These are phyloP conservation scores for Berberis vulgaris DNA, from an alignment of 164 flowering plant species.

Conservation along the genomic window DNA sequence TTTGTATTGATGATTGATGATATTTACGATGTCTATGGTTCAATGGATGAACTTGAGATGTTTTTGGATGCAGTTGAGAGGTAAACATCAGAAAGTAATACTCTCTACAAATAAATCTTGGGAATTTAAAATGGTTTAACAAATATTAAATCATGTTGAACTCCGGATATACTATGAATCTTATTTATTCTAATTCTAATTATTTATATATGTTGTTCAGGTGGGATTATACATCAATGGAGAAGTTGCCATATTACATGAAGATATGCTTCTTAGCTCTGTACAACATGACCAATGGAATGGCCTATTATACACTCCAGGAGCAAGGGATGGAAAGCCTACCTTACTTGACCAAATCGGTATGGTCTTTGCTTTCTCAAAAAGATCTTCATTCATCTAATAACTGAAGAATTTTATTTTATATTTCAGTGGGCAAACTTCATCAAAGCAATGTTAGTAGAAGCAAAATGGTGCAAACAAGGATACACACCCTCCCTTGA, in stretches of 20 bases:
- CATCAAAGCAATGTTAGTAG: conserved; percentile 34
- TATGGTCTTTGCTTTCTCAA: not conserved
- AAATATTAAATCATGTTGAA: not conserved
- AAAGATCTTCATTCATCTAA: not conserved
- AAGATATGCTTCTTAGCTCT: conserved; percentile 3
- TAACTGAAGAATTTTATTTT: not conserved
- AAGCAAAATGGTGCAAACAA: conserved; percentile 44
- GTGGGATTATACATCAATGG: not conserved
- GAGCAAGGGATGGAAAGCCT: not conserved
- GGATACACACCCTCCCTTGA: conserved; percentile 31
- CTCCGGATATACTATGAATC: not conserved
- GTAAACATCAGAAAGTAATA: conserved; percentile 6
- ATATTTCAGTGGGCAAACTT: conserved; percentile 42
- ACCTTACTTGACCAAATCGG: conserved; percentile 1
- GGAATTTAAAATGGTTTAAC: not conserved
- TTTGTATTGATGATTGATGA: conserved; percentile 31
- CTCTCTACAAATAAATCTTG: too few relatives aligned
- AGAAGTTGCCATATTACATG: not conserved
- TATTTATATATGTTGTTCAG: not conserved
- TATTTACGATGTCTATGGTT: conserved; percentile 33
- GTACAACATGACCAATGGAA: not conserved
- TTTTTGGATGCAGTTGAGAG: conserved; percentile 31
- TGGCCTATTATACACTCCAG: not conserved
- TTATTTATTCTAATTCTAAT: not conserved
- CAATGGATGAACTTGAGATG: conserved; percentile 28